A percentile compares a stretch with the other conserved stretches of the same genome.
These are phyloP conservation scores for Entophlyctis helioformis DNA, from an alignment of 192 early-diverging fungal species.

Conservation along the genomic window DNA sequence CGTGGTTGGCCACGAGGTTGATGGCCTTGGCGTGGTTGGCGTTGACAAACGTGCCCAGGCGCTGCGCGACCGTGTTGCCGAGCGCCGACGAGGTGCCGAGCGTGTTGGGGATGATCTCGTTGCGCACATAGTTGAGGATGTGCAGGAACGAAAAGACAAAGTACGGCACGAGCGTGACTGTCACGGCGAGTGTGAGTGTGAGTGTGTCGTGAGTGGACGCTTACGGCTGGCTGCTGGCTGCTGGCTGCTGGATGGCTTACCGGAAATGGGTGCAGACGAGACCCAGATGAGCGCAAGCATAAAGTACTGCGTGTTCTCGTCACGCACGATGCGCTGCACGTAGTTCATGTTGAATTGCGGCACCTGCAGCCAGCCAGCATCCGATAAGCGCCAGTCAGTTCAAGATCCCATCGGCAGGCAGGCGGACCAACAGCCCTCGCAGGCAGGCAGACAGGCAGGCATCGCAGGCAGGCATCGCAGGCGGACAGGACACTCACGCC, in stretches of 20 bases:
- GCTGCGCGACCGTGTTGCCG: conserved; percentile 35
- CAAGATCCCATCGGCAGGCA: no score
- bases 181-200: neutral
- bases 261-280: conserved; percentile 51
- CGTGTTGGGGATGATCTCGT: conserved; percentile 51
- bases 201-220: neutral
- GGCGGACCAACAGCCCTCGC: no score
- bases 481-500: conserved; percentile 61
- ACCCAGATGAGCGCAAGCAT: conserved; percentile 59
- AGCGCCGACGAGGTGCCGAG: conserved; percentile 21
- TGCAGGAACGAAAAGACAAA: conserved; percentile 67
- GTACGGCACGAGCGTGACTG: conserved; percentile 69
- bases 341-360: conserved; percentile 49
- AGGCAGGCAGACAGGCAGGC: no score
- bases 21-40: conserved; percentile 52
- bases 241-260: no score
- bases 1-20: conserved; percentile 49
- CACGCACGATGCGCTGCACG: conserved; percentile 44
- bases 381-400: no score
- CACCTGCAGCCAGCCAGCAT: conserved; percentile 19
- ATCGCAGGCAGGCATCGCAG: no score
- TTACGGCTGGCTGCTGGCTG: no score
- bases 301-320: conserved; percentile 72
- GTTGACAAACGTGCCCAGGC: conserved; percentile 30
- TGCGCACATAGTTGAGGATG: conserved; percentile 53